Evolutionary conservation across 2,329 filamentous ascomycete species (phyloP), one percentile per base, ranked within the genome.

Genomic region (Phialemoniopsis sp.): DNA sequence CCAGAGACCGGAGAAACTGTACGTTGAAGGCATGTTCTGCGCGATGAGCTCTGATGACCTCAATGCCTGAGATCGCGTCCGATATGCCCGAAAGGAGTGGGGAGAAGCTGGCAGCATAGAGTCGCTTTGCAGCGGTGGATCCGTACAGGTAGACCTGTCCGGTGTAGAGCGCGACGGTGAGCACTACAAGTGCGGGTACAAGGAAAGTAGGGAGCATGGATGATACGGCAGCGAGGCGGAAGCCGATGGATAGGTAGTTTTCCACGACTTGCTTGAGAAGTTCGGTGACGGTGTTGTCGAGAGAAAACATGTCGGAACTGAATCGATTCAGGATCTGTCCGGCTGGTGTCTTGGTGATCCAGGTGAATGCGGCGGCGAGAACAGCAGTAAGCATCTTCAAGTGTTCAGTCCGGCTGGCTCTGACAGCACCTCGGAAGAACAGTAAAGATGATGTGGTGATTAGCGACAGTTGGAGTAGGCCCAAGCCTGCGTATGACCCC

Each of bases 371-470:
- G 4, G 76, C 76, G 18, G 63, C 60, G 58, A 80, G 62, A n/a
- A 80, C 60, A n/a, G 72, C 67, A 12, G 58, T 60, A 33, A 79
- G 69, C 37, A 80, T 70, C 37, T 67, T 66, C 13, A 63, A 62
- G 56, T 80, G 76, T 32, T 80, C 64, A 28, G 56, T 64, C 28
- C 66, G 64, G 1, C 73, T 76, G 3, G 76, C 76, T n/a, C 62
- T 59, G 76, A 76, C 80, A 7, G 70, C 69, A 14, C 76, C 76
- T 47, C n/a, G n/a, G n/a, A n/a, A n/a, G n/a, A n/a, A n/a, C n/a
- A n/a, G n/a, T n/a, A n/a, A n/a, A n/a, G n/a, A n/a, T n/a, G n/a
- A n/a, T n/a, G n/a, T n/a, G n/a, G n/a, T n/a, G n/a, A 67, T 70
- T 49, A 75, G 60, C 16, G 66, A 35, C 4, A 62, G 68, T 29